Evolutionary conservation across 129 eudicot genomes (phyloP).

Genomic region (Deinandra increscens): DNA sequence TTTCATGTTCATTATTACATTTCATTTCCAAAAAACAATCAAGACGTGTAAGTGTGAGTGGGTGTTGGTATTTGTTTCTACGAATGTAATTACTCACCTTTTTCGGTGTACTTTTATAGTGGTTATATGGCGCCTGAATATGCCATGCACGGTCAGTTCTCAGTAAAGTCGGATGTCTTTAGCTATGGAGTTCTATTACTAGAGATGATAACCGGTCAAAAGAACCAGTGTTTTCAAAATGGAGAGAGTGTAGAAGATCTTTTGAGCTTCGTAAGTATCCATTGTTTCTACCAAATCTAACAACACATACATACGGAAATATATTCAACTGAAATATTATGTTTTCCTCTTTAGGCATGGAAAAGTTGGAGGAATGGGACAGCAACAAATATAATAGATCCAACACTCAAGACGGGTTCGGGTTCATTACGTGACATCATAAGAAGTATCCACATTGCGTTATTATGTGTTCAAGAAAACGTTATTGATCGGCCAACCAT

Average conservation of each 20-base stretch:
- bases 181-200: conserved; percentile 32
- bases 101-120: not conserved
- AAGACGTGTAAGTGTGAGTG: not conserved
- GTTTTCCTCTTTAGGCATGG: not conserved
- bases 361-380: not conserved
- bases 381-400: not conserved
- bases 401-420: not conserved
- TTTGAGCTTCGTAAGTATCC: not conserved
- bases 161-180: conserved; percentile 29
- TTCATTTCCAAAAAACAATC: no score
- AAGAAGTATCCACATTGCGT: not conserved
- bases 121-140: conserved; percentile 7
- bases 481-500: not conserved
- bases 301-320: not conserved
- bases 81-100: not conserved
- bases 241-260: not conserved
- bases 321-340: not conserved
- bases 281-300: not conserved
- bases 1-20: not conserved
- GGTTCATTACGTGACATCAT: not conserved
- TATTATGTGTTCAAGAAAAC: not conserved
- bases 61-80: not conserved
- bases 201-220: conserved; percentile 21
- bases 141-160: conserved; percentile 6
- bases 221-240: not conserved